Conservation (phyloP, 208 protist genomes). For the Strigomonas galati region DNA sequence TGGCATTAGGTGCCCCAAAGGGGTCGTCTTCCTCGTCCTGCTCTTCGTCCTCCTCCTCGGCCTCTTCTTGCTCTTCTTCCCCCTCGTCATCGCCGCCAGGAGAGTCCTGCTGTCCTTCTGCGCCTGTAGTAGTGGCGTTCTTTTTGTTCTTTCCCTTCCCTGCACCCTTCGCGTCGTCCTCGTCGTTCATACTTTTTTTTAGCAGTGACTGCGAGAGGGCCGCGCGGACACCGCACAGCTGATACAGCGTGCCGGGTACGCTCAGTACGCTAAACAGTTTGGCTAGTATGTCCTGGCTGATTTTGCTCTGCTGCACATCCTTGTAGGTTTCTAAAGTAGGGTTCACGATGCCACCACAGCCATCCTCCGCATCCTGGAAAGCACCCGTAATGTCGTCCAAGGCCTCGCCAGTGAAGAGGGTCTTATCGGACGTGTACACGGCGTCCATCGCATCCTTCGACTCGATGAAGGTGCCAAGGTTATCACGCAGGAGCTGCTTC, state of each 20-base stretch:
- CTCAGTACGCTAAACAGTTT: constrained; percentile 71
- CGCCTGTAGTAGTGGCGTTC: not conserved
- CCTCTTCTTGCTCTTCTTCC: constrained; percentile 15
- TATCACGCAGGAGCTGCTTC: constrained; percentile 77
- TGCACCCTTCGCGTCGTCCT: not conserved
- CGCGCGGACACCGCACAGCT: constrained; percentile 65
- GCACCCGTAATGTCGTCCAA: constrained; percentile 52
- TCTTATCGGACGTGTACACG: constrained; percentile 63
- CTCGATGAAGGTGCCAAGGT: constrained; percentile 82
- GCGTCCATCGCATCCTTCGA: constrained; percentile 78
- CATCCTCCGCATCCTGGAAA: constrained; percentile 42
- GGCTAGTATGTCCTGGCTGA: constrained; percentile 61
- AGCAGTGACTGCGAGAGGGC: constrained; percentile 15
- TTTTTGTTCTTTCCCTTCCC: not conserved
- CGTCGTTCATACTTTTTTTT: constrained; percentile 12
- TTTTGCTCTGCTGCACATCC: constrained; percentile 37
- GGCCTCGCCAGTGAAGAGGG: constrained; percentile 81
- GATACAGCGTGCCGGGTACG: constrained; percentile 74
- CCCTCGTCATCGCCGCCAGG: constrained; percentile 4
- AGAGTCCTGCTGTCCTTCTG: constrained; percentile 3
- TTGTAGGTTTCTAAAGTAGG: constrained; percentile 60
- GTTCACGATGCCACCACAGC: constrained; percentile 48
- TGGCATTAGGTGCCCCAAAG: not conserved
- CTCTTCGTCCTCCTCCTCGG: constrained; percentile 9
- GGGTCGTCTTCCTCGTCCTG: constrained; percentile 4